Percentiles rank a stretch among this genome's conserved stretches.
phyloP scores from a whole-genome alignment of 768 basidiomycete genomes.

The Tricholoma sp. region DNA sequence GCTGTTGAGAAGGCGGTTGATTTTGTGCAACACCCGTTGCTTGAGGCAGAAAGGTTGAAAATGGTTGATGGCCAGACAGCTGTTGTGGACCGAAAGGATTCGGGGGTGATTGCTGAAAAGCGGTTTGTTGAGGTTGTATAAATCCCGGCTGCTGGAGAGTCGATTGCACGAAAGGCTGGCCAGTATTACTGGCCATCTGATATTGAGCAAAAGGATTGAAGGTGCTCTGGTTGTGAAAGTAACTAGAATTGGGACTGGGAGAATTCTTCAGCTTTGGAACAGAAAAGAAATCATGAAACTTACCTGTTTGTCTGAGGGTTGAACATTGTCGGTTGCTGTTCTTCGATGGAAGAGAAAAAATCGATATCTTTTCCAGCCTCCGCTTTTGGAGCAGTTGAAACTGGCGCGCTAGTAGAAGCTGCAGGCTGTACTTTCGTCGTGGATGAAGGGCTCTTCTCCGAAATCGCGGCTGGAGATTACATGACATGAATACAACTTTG shows the following conservation, averaged over 20 bases:
- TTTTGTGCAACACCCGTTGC: constrained; percentile 33
- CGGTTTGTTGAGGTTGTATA: constrained; percentile 42
- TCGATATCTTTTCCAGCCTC: constrained; percentile 52
- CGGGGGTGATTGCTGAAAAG: constrained; percentile 31
- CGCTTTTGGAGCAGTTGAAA: constrained; percentile 2
- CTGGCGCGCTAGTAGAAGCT: constrained; percentile 14
- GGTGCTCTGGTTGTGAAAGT: constrained; percentile 52
- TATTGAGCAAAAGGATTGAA: constrained; percentile 77
- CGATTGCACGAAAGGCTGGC: constrained; percentile 38
- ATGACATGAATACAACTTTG: neutral
- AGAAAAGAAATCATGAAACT: neutral
- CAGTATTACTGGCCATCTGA: constrained; percentile 47
- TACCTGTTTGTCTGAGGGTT: constrained; percentile 60
- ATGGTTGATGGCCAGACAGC: constrained; percentile 43
- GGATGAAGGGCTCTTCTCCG: constrained; percentile 1
- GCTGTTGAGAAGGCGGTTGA: constrained; percentile 19
- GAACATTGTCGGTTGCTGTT: constrained; percentile 68
- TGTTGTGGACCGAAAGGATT: constrained; percentile 47
- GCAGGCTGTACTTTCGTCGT: constrained; percentile 2
- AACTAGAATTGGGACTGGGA: constrained; percentile 40
- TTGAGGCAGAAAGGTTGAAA: constrained; percentile 55
- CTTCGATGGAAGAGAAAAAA: constrained; percentile 88
- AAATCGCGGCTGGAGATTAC: neutral
- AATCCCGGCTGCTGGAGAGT: constrained; percentile 57
- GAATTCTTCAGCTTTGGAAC: neutral